Conservation (phyloP, 805 yeast species). For the Candida patagonica region DNA sequence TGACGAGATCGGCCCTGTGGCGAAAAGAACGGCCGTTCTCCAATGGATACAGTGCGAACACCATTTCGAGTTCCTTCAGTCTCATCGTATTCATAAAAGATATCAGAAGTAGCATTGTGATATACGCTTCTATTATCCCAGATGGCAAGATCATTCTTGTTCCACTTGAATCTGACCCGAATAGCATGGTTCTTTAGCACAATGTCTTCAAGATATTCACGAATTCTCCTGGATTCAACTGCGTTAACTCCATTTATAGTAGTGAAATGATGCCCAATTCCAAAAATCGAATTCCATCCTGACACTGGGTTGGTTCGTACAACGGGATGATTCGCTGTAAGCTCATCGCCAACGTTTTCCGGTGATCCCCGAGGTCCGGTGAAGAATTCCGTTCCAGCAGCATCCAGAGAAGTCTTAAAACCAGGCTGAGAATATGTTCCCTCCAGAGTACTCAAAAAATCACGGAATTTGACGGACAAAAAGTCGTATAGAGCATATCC, state of each 20-base stretch:
- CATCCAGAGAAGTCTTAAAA: conserved; percentile 11
- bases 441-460: conserved; percentile 34
- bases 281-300: conserved; percentile 51
- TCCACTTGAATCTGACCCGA: conserved; percentile 39
- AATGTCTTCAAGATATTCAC: conserved; percentile 39
- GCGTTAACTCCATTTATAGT: conserved; percentile 44
- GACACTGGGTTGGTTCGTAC: conserved; percentile 61
- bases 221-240: conserved; percentile 40
- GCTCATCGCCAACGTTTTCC: conserved; percentile 22
- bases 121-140: conserved; percentile 68
- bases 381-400: conserved; percentile 13
- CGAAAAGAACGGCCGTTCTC: conserved; percentile 25
- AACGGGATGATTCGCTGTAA: conserved; percentile 39
- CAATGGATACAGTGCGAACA: conserved; percentile 21
- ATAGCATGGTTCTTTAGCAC: conserved; percentile 34
- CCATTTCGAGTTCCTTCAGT: conserved; percentile 21
- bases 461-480: conserved; percentile 40
- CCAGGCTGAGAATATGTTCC: conserved; percentile 18
- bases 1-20: conserved; percentile 14
- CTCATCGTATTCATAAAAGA: conserved; percentile 5
- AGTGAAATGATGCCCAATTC: conserved; percentile 42
- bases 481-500: conserved; percentile 48
- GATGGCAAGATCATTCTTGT: conserved; percentile 56
- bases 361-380: conserved; percentile 23
- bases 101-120: conserved; percentile 60